Evolutionary conservation across 805 yeast genomes (phyloP), one percentile per base, ranked within the genome.

Genomic region (Cyberlindnera misumaiensis): DNA sequence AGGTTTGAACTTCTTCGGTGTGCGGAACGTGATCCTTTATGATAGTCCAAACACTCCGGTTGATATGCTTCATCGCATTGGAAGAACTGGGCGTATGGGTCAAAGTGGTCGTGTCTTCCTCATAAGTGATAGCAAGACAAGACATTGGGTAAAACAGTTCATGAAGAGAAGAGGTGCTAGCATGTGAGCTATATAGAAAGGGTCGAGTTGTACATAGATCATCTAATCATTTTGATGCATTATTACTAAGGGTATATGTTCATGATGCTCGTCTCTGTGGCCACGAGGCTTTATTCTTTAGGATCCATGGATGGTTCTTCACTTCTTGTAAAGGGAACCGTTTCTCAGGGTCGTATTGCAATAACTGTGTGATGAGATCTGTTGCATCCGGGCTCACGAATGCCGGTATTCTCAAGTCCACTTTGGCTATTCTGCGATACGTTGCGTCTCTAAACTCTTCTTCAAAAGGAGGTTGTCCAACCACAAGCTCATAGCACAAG

Each of bases 21-120:
- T 93, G 24, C 72, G 88, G 48, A 88, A 88, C 50, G 85, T 90
- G 11, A 69, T 90, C 20, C 63, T 93, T 36, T 82, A 80, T 64
- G 97, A 90, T 55, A 75, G 88, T 32, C 98, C 98, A 5, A 72
- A 73, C 38, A 80, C 83, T 4, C 75, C 96, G 0, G 80, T 86
- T 14, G 97, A 90, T 60, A 66, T 90, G 43, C 77, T 90, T 15
- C 97, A 90, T 58, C 68, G 98, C 44, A 82, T 86, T 1, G 98
- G 98, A 2, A 75, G 98, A 62, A 90, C 97, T 0, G 97, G 96
- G 3, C 67, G 98, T 57, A 80, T 89, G 83, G 84, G 83, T 32
- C 87, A 82, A 53, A 70, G 82, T 28, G 98, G 98, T 11, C 72
- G 96, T 44, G 96, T 86, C 2, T 81, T 87, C 45, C 65, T 93